phyloP scores from a whole-genome alignment of 2,329 filamentous ascomycete species.

The Alternaria consortialis region DNA sequence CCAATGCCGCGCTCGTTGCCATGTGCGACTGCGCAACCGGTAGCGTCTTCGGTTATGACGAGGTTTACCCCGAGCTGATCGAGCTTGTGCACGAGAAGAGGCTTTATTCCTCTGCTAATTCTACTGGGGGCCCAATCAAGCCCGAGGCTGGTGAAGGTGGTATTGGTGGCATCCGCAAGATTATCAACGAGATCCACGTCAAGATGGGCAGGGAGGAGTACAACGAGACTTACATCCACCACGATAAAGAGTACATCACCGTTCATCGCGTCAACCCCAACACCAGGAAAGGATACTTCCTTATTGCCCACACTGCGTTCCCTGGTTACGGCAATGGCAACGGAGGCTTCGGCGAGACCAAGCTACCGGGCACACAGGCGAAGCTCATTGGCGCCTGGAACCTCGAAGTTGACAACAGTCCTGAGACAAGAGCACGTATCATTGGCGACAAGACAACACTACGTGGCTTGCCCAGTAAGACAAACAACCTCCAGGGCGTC shows the following conservation, averaged over 20 bases:
- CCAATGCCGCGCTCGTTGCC: constrained; percentile 90
- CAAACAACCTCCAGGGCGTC: constrained; percentile 77
- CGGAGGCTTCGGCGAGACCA: constrained; percentile 79
- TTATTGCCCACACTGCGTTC: constrained; percentile 96
- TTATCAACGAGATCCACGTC: constrained; percentile 93
- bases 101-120: constrained; percentile 81
- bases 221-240: constrained; percentile 94
- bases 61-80: constrained; percentile 92
- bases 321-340: constrained; percentile 88
- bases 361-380: constrained; percentile 83
- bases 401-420: constrained; percentile 83
- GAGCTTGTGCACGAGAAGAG: constrained; percentile 91
- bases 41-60: constrained; percentile 98
- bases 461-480: constrained; percentile 83
- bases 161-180: constrained; percentile 88
- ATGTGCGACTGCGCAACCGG: constrained; percentile 96
- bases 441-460: constrained; percentile 75
- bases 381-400: constrained; percentile 91
- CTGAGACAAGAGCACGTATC: constrained; percentile 71
- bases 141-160: constrained; percentile 78
- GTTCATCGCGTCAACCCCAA: constrained; percentile 94
- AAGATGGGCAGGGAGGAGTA: constrained; percentile 96
- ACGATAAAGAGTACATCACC: constrained; percentile 95
- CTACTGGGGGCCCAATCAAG: constrained; percentile 65
- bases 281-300: constrained; percentile 90